Evolutionary conservation across 176 grass and related monocot species (phyloP), one percentile per base, ranked within the genome.

Genomic region (Ensete ventricosum): DNA sequence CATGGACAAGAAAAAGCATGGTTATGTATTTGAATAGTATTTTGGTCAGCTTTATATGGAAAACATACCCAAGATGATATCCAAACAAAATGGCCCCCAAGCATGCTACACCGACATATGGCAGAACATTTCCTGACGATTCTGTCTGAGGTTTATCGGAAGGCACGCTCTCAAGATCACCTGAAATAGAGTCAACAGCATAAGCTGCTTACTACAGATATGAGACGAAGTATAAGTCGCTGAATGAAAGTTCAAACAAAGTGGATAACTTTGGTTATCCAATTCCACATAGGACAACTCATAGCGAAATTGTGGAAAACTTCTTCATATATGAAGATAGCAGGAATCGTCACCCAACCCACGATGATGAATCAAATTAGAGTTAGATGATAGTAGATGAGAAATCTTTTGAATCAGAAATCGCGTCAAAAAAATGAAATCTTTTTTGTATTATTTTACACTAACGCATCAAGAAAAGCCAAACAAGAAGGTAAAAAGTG

Each of bases 21-120:
- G 6, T 52, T 11, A 64, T 24, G n/a, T 57, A 69, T 8, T 9
- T 51, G 17, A 27, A 52, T 14, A 1, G 20, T 64, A 52, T 12
- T 50, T 11, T 25, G 24, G 14, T 11, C 7, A 64, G 58, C 34
- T 43, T 43, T 43, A 16, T 23, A 0, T 53, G 21, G 23, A 5
- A 13, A 55, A 77, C 81, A 86, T 89, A 99, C 95, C 86, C 95
- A 69, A 99, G 90, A 87, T 99, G 95, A 75, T 94, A 99, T 57
- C 95, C 95, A 84, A 99, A 99, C 53, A 99, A 49, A 89, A 99
- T 89, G 69, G 95, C 90, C 51, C 95, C 90, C 77, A 99, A 90
- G 64, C 95, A 99, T 74, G 95, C 95, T 76, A 99, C 90, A 25
- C 84, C 95, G 77, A 99, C 95, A 79, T 99, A 99, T 74, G 86